Evolutionary conservation across 2,329 filamentous ascomycete genomes (phyloP).

Genomic region (Scedosporium aurantiacum): DNA sequence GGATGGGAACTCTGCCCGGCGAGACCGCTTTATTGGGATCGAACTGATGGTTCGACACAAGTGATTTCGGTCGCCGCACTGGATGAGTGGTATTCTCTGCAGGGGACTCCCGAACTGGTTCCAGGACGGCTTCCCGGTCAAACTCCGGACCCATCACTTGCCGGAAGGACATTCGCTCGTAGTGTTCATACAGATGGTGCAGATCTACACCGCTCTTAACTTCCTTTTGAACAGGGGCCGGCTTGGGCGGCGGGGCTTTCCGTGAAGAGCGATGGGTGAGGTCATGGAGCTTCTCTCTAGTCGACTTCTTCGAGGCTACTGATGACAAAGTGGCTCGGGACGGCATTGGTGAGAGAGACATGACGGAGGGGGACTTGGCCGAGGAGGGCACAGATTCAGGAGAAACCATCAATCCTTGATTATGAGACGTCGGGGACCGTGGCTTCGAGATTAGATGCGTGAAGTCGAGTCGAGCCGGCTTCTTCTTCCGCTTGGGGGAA

Average conservation of each 20-base stretch:
- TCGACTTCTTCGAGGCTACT: slow-evolving; percentile 21
- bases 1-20: background rate
- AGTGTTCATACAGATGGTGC: slow-evolving; percentile 44
- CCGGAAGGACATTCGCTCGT: slow-evolving; percentile 44
- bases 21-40: slow-evolving; percentile 4
- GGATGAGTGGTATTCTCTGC: slow-evolving; percentile 10
- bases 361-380: slow-evolving; percentile 29
- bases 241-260: background rate
- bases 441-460: slow-evolving; percentile 28
- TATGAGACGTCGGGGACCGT: slow-evolving; percentile 17
- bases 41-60: background rate
- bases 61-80: slow-evolving; percentile 3
- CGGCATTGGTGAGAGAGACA: slow-evolving; percentile 22
- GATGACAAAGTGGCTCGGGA: slow-evolving; percentile 8
- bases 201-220: slow-evolving; percentile 15
- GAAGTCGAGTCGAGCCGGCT: slow-evolving; percentile 38
- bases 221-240: background rate
- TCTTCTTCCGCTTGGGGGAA: slow-evolving; percentile 22
- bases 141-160: slow-evolving; percentile 22
- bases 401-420: slow-evolving; percentile 20
- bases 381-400: slow-evolving; percentile 20
- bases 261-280: background rate
- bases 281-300: slow-evolving; percentile 22
- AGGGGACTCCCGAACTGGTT: slow-evolving; percentile 8
- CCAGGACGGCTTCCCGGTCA: background rate